phyloP scores from a whole-genome alignment of 192 early-diverging fungal genomes.

The Rhizophagus prolifer region DNA sequence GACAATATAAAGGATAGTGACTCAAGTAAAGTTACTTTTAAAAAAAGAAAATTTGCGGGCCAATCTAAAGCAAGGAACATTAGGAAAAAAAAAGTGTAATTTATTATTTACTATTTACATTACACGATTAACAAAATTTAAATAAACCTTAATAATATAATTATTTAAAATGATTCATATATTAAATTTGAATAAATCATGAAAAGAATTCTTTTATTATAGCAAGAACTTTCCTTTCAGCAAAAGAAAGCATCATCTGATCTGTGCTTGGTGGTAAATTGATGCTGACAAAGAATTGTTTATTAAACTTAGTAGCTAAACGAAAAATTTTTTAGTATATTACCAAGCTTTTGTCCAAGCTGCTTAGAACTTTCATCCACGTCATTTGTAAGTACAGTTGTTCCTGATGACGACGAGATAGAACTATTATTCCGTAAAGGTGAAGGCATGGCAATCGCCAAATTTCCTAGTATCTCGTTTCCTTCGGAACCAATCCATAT shows the following conservation, averaged over 20 bases:
- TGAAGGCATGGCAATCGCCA: conserved; percentile 25
- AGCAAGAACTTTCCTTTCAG: conserved; percentile 16
- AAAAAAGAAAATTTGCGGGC: conserved; percentile 48
- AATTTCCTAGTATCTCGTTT: conserved; percentile 28
- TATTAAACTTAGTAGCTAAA: conserved; percentile 27
- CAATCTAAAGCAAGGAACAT: conserved; percentile 41
- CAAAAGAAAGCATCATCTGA: conserved; percentile 9
- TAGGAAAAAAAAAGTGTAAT: conserved; percentile 27
- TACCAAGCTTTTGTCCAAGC: conserved; percentile 28
- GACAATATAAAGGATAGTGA: conserved; percentile 13
- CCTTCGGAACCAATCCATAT: conserved; percentile 17
- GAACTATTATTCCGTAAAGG: background rate
- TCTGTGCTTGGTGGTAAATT: conserved; percentile 13
- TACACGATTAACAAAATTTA: too few relatives aligned
- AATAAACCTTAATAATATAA: too few relatives aligned
- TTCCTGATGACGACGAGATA: background rate
- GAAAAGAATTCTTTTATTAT: conserved; percentile 9
- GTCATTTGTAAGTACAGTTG: conserved; percentile 17
- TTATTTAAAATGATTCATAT: too few relatives aligned
- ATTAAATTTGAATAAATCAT: background rate
- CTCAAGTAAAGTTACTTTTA: conserved; percentile 38
- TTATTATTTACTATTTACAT: background rate
- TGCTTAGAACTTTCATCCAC: conserved; percentile 28
- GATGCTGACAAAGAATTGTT: conserved; percentile 29
- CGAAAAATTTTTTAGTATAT: background rate